Percentiles rank a stretch among this genome's conserved stretches.
These are phyloP conservation scores for Panaeolus papilionaceus DNA, from an alignment of 768 basidiomycete species.

Conservation along the genomic window DNA sequence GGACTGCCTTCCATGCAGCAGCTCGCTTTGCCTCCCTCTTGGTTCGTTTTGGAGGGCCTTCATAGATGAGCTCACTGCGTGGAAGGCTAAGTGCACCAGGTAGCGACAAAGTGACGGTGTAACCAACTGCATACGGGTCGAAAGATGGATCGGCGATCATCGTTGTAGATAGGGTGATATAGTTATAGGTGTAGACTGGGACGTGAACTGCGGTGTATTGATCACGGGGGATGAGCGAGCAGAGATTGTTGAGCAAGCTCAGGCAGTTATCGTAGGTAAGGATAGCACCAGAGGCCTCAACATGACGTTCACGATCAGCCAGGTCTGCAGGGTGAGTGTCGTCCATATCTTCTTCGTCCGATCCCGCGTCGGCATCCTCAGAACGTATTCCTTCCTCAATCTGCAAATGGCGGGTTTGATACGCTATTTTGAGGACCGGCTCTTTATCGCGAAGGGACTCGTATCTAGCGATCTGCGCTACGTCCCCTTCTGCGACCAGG, in stretches of 20 bases:
- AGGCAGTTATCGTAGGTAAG: constrained; percentile 83
- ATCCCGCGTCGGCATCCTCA: constrained; percentile 41
- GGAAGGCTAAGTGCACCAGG: constrained; percentile 72
- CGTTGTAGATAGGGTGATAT: constrained; percentile 37
- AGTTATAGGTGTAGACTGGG: constrained; percentile 70
- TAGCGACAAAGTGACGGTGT: constrained; percentile 52
- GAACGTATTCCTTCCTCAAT: constrained; percentile 31
- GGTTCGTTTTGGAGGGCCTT: constrained; percentile 64
- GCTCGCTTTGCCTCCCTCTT: constrained; percentile 87
- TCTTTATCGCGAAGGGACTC: constrained; percentile 63
- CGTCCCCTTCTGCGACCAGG: constrained; percentile 73
- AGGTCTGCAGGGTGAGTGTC: constrained; percentile 59
- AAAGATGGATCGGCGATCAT: constrained; percentile 4
- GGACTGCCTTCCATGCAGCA: constrained; percentile 81
- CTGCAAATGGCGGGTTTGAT: constrained; percentile 57
- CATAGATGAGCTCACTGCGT: constrained; percentile 55
- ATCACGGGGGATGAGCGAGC: constrained; percentile 78
- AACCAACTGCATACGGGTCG: constrained; percentile 1
- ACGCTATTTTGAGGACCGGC: constrained; percentile 65
- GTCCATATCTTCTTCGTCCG: constrained; percentile 45
- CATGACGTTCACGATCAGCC: constrained; percentile 72
- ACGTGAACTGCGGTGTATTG: constrained; percentile 63
- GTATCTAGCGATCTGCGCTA: constrained; percentile 63
- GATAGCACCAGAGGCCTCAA: constrained; percentile 73
- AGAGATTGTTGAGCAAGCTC: constrained; percentile 74